Percentiles rank a stretch among this genome's conserved stretches.
phyloP scores from a whole-genome alignment of 306 rosid species.

The Ammopiptanthus mongolicus region DNA sequence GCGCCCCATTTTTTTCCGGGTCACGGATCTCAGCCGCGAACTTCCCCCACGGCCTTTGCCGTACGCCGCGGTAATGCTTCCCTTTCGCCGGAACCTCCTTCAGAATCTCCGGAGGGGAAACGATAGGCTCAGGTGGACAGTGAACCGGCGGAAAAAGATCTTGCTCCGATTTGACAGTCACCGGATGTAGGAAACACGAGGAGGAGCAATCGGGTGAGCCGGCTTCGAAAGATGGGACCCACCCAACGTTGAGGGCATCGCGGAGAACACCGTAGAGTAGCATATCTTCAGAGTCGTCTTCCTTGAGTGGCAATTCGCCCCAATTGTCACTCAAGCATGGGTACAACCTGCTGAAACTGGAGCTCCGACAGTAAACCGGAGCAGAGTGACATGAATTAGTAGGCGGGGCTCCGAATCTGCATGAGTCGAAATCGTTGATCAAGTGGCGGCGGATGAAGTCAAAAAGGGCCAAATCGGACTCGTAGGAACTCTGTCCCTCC shows the following conservation, averaged over 20 bases:
- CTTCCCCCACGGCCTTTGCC: conserved; percentile 97
- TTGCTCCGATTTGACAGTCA: conserved; percentile 46
- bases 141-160: neutral
- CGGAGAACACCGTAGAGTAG: conserved; percentile 62
- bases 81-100: conserved; percentile 55
- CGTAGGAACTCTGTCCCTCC: conserved; percentile 26
- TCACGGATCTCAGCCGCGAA: conserved; percentile 95
- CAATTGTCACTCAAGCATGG: conserved; percentile 67
- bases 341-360: conserved; percentile 56
- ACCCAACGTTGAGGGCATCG: conserved; percentile 65
- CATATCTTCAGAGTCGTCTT: conserved; percentile 84
- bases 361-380: conserved; percentile 43
- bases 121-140: too few species aligned
- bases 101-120: too few species aligned
- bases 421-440: conserved; percentile 46
- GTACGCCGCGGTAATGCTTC: conserved; percentile 86
- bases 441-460: conserved; percentile 69
- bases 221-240: conserved; percentile 63
- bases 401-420: conserved; percentile 12
- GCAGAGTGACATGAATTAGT: neutral
- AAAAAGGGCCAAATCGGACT: conserved; percentile 38
- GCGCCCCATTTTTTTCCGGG: conserved; percentile 86
- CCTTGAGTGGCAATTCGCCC: conserved; percentile 80
- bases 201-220: conserved; percentile 17
- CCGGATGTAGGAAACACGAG: neutral